phyloP scores from a whole-genome alignment of 2,329 filamentous ascomycete species.

The Claviceps pazoutovae region DNA sequence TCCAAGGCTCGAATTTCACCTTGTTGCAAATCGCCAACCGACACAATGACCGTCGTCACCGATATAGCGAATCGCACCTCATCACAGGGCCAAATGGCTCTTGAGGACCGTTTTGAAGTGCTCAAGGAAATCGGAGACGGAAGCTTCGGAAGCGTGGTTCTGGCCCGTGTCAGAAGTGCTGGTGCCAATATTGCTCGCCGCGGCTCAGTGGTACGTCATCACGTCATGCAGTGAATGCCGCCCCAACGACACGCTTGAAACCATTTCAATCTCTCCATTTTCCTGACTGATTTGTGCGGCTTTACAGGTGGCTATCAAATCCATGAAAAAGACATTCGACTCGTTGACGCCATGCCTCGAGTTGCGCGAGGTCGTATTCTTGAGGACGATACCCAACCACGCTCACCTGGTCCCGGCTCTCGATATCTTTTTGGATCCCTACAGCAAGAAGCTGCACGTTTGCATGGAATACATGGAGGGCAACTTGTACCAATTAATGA shows the following conservation, averaged over 20 bases:
- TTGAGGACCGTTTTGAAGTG: conserved; percentile 93
- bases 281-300: background rate
- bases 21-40: conserved; percentile 3
- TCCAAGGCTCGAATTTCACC: background rate
- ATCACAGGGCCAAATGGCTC: conserved; percentile 44
- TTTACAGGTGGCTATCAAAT: conserved; percentile 86
- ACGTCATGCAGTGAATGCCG: background rate
- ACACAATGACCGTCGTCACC: conserved; percentile 59
- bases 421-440: conserved; percentile 95
- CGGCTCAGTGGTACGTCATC: conserved; percentile 70
- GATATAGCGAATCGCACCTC: conserved; percentile 59
- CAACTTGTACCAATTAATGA: conserved; percentile 98
- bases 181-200: conserved; percentile 78
- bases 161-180: conserved; percentile 82
- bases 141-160: conserved; percentile 89
- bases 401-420: conserved; percentile 90
- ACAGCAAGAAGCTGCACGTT: conserved; percentile 93
- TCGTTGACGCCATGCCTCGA: conserved; percentile 83
- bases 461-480: conserved; percentile 99
- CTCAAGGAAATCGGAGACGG: conserved; percentile 98
- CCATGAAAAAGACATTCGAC: conserved; percentile 99
- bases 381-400: conserved; percentile 76
- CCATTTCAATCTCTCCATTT: conserved; percentile 3
- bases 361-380: conserved; percentile 90
- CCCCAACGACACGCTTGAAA: background rate